phyloP scores from a whole-genome alignment of 148 eudicot genomes.

The Limonium bicolor region DNA sequence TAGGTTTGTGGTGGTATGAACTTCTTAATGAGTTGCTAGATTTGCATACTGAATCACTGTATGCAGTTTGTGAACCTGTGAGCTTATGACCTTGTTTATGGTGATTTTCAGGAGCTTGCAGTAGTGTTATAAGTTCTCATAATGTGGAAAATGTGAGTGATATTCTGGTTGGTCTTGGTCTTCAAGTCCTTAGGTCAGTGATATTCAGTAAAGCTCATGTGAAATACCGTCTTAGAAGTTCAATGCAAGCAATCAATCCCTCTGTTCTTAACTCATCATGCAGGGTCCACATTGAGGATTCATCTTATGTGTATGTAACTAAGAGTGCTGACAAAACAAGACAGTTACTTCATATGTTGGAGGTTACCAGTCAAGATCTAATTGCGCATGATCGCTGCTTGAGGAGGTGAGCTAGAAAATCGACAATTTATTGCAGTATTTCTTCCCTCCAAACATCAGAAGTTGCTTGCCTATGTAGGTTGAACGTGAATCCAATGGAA shows the following conservation, averaged over 20 bases:
- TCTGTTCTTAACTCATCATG: conserved; percentile 1
- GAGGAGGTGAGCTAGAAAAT: conserved; percentile 29
- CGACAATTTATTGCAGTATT: too few relatives aligned
- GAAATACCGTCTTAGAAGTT: too few relatives aligned
- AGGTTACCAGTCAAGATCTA: conserved; percentile 17
- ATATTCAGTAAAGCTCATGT: neutral
- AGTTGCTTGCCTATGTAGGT: too few relatives aligned
- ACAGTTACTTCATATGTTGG: conserved; percentile 31
- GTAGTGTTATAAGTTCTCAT: conserved; percentile 27
- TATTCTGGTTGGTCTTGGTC: conserved; percentile 51
- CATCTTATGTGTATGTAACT: conserved; percentile 25
- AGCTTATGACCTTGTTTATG: too few relatives aligned
- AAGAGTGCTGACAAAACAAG: conserved; percentile 33
- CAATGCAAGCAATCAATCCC: too few relatives aligned
- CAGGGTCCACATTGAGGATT: conserved; percentile 28
- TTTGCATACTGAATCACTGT: too few relatives aligned
- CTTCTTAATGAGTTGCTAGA: too few relatives aligned
- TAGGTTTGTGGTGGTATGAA: conserved; percentile 54
- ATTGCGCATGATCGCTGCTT: conserved; percentile 11
- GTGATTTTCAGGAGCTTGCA: conserved; percentile 18
- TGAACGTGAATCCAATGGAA: too few relatives aligned
- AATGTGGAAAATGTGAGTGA: conserved; percentile 36
- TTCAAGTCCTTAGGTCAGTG: conserved; percentile 48
- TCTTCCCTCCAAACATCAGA: too few relatives aligned
- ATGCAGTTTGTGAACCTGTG: too few relatives aligned